Conservation (phyloP, 2,329 filamentous ascomycete species). For the Penicillium sp. region DNA sequence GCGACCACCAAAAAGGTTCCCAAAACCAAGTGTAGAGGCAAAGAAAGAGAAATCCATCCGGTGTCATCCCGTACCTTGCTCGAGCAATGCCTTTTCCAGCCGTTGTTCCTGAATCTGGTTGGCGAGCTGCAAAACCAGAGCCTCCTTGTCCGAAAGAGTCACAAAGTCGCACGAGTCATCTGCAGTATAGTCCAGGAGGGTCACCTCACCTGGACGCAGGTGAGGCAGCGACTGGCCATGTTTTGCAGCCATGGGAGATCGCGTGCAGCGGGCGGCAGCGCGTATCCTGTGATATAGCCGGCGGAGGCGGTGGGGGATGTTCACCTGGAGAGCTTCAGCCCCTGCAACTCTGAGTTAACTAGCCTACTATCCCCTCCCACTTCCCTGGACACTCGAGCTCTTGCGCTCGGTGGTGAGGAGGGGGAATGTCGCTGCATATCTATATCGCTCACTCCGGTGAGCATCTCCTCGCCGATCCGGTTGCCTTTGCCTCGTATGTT, state of each 20-base stretch:
- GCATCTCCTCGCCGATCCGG: conserved; percentile 73
- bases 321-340: conserved; percentile 20
- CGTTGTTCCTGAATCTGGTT: conserved; percentile 68
- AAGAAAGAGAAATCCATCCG: conserved; percentile 3
- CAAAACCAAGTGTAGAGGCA: neutral
- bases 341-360: conserved; percentile 18
- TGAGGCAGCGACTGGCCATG: conserved; percentile 29
- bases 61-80: conserved; percentile 37
- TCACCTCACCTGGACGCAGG: conserved; percentile 34
- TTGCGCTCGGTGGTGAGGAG: conserved; percentile 31
- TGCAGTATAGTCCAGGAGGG: conserved; percentile 43
- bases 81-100: conserved; percentile 67
- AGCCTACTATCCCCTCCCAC: conserved; percentile 14
- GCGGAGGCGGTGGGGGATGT: conserved; percentile 24
- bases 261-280: conserved; percentile 20
- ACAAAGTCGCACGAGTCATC: conserved; percentile 49
- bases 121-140: conserved; percentile 65
- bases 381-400: conserved; percentile 27
- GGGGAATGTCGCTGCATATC: conserved; percentile 81
- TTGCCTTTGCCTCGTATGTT: conserved; percentile 69
- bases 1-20: conserved; percentile 1
- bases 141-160: conserved; percentile 64
- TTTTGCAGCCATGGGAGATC: conserved; percentile 38
- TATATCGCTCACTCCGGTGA: conserved; percentile 91
- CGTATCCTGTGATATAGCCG: conserved; percentile 31